phyloP scores from a whole-genome alignment of 192 early-diverging fungal species.

The Backusella australiensis region DNA sequence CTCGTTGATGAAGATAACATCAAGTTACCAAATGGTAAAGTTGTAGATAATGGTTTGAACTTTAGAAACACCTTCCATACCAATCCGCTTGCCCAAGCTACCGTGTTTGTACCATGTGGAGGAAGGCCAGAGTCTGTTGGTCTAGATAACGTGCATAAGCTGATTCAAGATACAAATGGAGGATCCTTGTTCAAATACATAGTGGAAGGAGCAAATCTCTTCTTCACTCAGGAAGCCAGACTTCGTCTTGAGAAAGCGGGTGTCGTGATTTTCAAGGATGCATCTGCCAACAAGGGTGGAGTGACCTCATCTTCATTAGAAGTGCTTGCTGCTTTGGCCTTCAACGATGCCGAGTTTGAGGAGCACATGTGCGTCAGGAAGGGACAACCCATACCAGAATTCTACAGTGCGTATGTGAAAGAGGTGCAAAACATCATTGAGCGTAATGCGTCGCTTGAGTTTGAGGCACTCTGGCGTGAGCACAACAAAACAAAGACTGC shows the following conservation, averaged over 20 bases:
- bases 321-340: conserved; percentile 93
- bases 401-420: conserved; percentile 94
- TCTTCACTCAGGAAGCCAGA: conserved; percentile 99
- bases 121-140: conserved; percentile 97
- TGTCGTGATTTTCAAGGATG: conserved; percentile 95
- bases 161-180: conserved; percentile 65
- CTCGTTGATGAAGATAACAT: conserved; percentile 91
- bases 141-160: conserved; percentile 78
- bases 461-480: conserved; percentile 93
- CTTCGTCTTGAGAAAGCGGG: conserved; percentile 94
- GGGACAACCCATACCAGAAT: conserved; percentile 64
- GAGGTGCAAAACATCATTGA: conserved; percentile 93
- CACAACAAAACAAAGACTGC: conserved; percentile 74
- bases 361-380: conserved; percentile 89
- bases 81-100: conserved; percentile 76
- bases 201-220: conserved; percentile 98
- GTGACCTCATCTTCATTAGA: conserved; percentile 98
- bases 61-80: conserved; percentile 98
- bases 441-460: conserved; percentile 95
- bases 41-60: conserved; percentile 84
- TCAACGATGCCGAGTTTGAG: conserved; percentile 88
- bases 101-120: conserved; percentile 97
- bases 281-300: conserved; percentile 99
- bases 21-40: conserved; percentile 81
- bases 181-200: conserved; percentile 96